phyloP scores from a whole-genome alignment of 192 early-diverging fungal species.

The Mortierella alpina region DNA sequence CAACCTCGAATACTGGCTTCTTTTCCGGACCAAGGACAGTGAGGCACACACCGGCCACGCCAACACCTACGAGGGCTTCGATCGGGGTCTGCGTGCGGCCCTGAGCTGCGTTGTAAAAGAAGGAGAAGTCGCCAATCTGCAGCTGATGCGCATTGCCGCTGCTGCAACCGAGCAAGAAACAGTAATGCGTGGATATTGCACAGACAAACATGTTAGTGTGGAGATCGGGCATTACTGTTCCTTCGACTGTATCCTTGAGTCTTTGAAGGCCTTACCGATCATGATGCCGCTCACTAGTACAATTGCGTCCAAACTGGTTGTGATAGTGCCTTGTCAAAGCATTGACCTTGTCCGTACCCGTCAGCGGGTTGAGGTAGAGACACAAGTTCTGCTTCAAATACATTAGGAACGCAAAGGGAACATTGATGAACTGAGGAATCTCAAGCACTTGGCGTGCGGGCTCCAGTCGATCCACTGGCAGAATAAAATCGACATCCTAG shows the following conservation, averaged over 20 bases:
- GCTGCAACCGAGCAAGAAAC: neutral
- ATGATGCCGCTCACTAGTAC: constrained; percentile 16
- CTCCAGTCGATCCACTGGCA: constrained; percentile 67
- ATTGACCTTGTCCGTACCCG: constrained; percentile 53
- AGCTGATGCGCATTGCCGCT: constrained; percentile 28
- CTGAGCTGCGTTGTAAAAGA: constrained; percentile 64
- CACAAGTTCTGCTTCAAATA: constrained; percentile 72
- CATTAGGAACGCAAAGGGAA: constrained; percentile 71
- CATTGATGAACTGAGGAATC: constrained; percentile 66
- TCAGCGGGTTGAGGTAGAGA: constrained; percentile 54
- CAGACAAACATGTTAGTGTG: neutral
- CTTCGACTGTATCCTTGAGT: neutral
- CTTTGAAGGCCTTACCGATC: constrained; percentile 20
- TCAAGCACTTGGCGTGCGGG: constrained; percentile 51
- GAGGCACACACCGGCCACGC: constrained; percentile 65
- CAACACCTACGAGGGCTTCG: constrained; percentile 61
- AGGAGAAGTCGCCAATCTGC: constrained; percentile 58
- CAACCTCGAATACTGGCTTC: constrained; percentile 54
- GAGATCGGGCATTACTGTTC: neutral
- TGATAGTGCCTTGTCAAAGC: constrained; percentile 54
- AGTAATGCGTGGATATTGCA: neutral
- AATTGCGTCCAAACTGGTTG: constrained; percentile 46
- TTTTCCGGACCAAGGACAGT: constrained; percentile 54
- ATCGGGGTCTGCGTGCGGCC: constrained; percentile 46
- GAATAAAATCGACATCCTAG: constrained; percentile 84